Evolutionary conservation across 1,284 basidiomycete species (phyloP), one percentile per base, ranked within the genome.

Genomic region (Marasmius oreades): DNA sequence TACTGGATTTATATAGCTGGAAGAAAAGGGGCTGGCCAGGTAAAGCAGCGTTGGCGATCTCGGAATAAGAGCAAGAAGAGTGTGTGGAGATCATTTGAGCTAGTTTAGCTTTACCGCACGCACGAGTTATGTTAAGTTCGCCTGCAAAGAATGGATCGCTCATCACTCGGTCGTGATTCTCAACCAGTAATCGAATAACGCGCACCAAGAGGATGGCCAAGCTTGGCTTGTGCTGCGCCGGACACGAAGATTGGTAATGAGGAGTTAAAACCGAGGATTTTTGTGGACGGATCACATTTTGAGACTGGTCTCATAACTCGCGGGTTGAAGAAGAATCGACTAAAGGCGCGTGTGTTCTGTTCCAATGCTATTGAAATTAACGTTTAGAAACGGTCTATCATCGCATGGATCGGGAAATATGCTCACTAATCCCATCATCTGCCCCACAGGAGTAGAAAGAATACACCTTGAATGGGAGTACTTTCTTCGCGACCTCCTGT

Each of bases 41-140:
- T 34, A 72, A 68, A 4, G 84, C 77, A 31, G 80, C 81, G 16
- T 75, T 74, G 10, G 87, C 84, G 57, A 95, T 90, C 61, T 88
- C 83, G 10, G 79, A 79, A 52, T 81, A 79, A 0, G 92, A 89
- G 61, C 92, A 75, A 0, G 91, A 94, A 1, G 94, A 85, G 69
- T 95, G 93, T 39, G 85, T 87, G 5, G 93, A 95, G 53, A 95
- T 88, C 80, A 92, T 93, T 68, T 96, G 93, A 53, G 94, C 88
- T 60, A 95, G 86, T 23, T 83, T 81, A 2, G 83, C 80, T 52
- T 77, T 76, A 18, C 79, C 84, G 5, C 86, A 86, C 2, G 86
- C 94, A 48, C 78, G 78, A 1, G 91, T 91, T 58, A 96, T 85
- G 70, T 95, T 95, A 45, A 82, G 76, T 73, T 97, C 93, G n/a